Percentiles rank a stretch among this genome's conserved stretches.
Evolutionary conservation across 2,329 filamentous ascomycete genomes (phyloP).

Genomic region (Pseudogymnoascus sp.): DNA sequence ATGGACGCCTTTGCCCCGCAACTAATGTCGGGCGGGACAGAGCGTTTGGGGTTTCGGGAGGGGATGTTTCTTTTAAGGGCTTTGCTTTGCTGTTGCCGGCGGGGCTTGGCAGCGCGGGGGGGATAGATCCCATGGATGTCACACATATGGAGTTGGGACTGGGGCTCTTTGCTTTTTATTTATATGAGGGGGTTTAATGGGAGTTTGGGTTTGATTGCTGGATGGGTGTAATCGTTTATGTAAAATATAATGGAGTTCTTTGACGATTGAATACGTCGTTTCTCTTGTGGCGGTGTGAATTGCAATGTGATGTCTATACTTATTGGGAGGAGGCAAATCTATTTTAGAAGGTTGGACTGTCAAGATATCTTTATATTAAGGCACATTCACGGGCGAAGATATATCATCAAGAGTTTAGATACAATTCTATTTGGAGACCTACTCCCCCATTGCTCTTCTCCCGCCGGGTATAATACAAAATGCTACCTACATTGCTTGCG

Average conservation of each 20-base stretch:
- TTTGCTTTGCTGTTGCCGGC: conserved; percentile 2
- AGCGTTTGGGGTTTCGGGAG: conserved; percentile 5
- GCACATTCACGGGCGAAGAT: background rate
- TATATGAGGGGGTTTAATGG: conserved; percentile 1
- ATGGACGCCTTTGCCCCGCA: conserved; percentile 6
- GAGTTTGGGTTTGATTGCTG: conserved; percentile 5
- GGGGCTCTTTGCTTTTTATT: background rate
- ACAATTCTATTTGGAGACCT: conserved; percentile 5
- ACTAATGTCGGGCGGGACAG: conserved; percentile 1
- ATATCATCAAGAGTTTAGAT: background rate
- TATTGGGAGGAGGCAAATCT: background rate
- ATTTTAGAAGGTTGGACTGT: background rate
- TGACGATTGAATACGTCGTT: conserved; percentile 1
- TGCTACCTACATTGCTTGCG: conserved; percentile 7
- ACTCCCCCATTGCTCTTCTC: background rate
- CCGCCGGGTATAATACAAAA: conserved; percentile 7
- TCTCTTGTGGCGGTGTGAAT: background rate
- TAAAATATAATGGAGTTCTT: conserved; percentile 8
- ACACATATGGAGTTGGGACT: conserved; percentile 6
- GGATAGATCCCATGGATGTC: conserved; percentile 8
- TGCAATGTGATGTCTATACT: background rate
- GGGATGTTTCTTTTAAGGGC: background rate
- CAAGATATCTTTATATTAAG: background rate
- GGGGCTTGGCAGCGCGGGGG: background rate
- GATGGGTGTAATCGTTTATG: conserved; percentile 8